Percentiles rank a stretch among this genome's conserved stretches.
Evolutionary conservation across 371 early-diverging fungal genomes (phyloP).

Genomic region (Gilbertella persicaria): DNA sequence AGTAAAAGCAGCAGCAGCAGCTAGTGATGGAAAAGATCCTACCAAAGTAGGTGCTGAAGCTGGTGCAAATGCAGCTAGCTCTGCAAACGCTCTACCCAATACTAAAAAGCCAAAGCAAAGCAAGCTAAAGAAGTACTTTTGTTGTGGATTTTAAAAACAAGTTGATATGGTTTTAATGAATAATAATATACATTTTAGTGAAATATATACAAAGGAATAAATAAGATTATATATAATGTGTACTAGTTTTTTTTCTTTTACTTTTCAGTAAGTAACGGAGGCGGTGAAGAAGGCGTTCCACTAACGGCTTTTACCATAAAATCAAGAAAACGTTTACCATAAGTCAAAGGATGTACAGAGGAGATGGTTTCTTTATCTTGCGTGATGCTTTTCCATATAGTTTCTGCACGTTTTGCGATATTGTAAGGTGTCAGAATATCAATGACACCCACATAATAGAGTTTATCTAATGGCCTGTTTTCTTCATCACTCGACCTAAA

Average conservation of each 20-base stretch:
- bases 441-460: slow-evolving; percentile 93
- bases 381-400: slow-evolving; percentile 78
- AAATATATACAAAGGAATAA: neutral
- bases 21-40: neutral
- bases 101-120: slow-evolving; percentile 4
- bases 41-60: neutral
- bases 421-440: slow-evolving; percentile 95
- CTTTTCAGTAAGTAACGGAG: slow-evolving; percentile 2
- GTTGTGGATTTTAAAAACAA: slow-evolving; percentile 8
- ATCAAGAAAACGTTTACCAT: slow-evolving; percentile 82
- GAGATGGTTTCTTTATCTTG: slow-evolving; percentile 78
- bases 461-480: slow-evolving; percentile 62
- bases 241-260: neutral
- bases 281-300: slow-evolving; percentile 4
- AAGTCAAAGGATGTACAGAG: slow-evolving; percentile 83
- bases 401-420: slow-evolving; percentile 79
- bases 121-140: slow-evolving; percentile 20
- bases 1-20: neutral
- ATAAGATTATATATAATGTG: slow-evolving; percentile 1
- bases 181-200: neutral
- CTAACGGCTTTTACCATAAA: slow-evolving; percentile 67
- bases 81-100: neutral
- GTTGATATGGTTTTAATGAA: neutral
- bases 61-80: neutral
- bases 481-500: slow-evolving; percentile 73